A percentile compares a stretch with the other conserved stretches of the same genome.
Evolutionary conservation across 768 basidiomycete species (phyloP).

Genomic region (Tricholoma hemisulphureum): DNA sequence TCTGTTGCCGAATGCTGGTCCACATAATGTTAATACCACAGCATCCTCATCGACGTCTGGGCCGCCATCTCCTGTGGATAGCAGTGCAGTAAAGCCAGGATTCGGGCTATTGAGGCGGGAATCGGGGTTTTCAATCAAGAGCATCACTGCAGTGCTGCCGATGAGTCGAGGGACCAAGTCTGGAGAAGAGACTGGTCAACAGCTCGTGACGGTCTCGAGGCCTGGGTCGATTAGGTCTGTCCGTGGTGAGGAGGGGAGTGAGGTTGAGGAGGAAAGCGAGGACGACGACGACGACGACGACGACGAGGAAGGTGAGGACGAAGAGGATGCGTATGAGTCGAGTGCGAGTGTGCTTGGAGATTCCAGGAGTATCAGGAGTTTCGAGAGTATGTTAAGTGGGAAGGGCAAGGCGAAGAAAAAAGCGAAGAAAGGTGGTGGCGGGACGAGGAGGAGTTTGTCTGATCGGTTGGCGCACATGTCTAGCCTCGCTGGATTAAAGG

Average conservation of each 20-base stretch:
- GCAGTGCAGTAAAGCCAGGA: constrained; percentile 42
- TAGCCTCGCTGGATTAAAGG: constrained; percentile 50
- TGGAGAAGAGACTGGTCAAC: constrained; percentile 44
- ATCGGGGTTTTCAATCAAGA: constrained; percentile 81
- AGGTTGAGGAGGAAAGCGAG: constrained; percentile 22
- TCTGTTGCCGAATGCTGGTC: constrained; percentile 51
- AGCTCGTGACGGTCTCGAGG: constrained; percentile 45
- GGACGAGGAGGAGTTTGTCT: constrained; percentile 65
- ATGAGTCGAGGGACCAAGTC: constrained; percentile 42
- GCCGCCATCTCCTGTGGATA: constrained; percentile 11
- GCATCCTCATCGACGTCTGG: constrained; percentile 25
- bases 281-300: constrained; percentile 42
- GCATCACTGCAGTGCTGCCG: constrained; percentile 60
- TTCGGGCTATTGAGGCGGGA: constrained; percentile 74
- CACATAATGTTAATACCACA: not conserved
- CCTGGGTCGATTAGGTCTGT: constrained; percentile 36
- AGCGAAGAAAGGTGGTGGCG: constrained; percentile 23
- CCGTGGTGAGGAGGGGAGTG: constrained; percentile 32
- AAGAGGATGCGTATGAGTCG: constrained; percentile 39
- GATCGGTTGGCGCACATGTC: constrained; percentile 83
- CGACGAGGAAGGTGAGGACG: constrained; percentile 38
- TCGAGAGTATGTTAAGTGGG: constrained; percentile 79
- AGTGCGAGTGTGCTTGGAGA: constrained; percentile 47
- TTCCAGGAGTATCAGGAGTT: constrained; percentile 77
- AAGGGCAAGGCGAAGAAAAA: constrained; percentile 19